phyloP scores from a whole-genome alignment of 78 protist species.

The Dictyostelium brefeldianum region DNA sequence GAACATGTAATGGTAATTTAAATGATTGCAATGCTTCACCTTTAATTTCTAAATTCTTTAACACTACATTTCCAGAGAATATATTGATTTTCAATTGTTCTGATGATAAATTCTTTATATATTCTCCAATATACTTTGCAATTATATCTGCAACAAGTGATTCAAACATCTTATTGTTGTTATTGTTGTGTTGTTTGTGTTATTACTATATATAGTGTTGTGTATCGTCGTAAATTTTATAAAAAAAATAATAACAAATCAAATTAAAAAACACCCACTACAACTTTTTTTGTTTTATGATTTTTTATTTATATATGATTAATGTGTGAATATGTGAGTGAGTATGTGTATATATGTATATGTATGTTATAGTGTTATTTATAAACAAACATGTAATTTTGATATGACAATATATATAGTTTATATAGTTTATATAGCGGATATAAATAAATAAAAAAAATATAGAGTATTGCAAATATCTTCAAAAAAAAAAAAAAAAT shows the following conservation, averaged over 20 bases:
- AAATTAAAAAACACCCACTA: background rate
- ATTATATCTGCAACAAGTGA: constrained; percentile 74
- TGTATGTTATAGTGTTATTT: no score
- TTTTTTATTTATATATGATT: background rate
- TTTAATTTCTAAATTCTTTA: constrained; percentile 65
- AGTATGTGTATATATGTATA: no score
- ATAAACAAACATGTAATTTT: no score
- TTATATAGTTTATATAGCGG: no score
- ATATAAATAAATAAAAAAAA: no score
- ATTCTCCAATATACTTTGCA: constrained; percentile 69
- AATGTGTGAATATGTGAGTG: no score
- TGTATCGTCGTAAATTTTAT: background rate
- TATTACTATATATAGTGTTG: no score
- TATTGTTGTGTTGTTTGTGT: no score
- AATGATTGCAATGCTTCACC: constrained; percentile 77
- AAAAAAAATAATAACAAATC: background rate
- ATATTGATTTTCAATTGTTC: constrained; percentile 63
- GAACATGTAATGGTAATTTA: constrained; percentile 68
- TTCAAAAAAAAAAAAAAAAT: no score
- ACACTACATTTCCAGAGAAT: constrained; percentile 62
- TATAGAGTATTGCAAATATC: no score
- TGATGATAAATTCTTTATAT: constrained; percentile 60
- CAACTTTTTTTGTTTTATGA: background rate
- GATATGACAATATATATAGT: no score
- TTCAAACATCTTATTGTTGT: constrained; percentile 39